phyloP scores from a whole-genome alignment of 2,329 filamentous ascomycete species.

The Aspergillus ruber region DNA sequence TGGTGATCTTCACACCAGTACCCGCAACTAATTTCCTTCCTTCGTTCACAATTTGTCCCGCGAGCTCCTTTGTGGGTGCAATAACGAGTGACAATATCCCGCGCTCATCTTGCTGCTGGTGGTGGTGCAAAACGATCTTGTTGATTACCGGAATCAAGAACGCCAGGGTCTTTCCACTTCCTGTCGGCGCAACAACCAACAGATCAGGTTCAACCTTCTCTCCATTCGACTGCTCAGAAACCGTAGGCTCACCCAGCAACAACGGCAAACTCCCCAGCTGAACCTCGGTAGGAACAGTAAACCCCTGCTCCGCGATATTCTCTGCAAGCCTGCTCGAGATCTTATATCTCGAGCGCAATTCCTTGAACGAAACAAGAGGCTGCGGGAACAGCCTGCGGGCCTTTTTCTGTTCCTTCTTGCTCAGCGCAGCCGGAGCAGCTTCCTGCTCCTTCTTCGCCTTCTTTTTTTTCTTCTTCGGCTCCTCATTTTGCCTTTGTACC shows the following conservation, averaged over 20 bases:
- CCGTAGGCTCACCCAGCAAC: conserved; percentile 51
- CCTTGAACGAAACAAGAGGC: conserved; percentile 69
- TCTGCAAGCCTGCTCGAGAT: conserved; percentile 66
- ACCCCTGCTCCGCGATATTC: conserved; percentile 80
- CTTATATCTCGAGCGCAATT: conserved; percentile 65
- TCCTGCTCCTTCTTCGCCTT: conserved; percentile 51
- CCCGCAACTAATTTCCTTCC: conserved; percentile 71
- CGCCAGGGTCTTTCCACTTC: conserved; percentile 91
- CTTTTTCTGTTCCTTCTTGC: conserved; percentile 46
- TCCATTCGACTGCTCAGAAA: conserved; percentile 31
- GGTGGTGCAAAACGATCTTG: conserved; percentile 54
- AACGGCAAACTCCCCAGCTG: conserved; percentile 82
- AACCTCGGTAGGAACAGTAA: conserved; percentile 83
- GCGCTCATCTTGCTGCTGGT: conserved; percentile 49
- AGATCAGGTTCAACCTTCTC: conserved; percentile 57
- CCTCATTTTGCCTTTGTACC: conserved; percentile 21
- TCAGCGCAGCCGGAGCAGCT: conserved; percentile 28
- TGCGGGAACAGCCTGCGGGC: conserved; percentile 63
- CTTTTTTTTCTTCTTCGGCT: conserved; percentile 46
- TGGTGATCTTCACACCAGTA: conserved; percentile 70
- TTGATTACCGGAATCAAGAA: conserved; percentile 86
- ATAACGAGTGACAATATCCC: conserved; percentile 63
- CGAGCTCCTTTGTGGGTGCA: conserved; percentile 74
- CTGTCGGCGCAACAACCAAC: conserved; percentile 83
- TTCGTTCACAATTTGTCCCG: conserved; percentile 74